Percentiles rank a stretch among this genome's conserved stretches.
Evolutionary conservation across 805 yeast genomes (phyloP).

Genomic region (Candida golubevii): DNA sequence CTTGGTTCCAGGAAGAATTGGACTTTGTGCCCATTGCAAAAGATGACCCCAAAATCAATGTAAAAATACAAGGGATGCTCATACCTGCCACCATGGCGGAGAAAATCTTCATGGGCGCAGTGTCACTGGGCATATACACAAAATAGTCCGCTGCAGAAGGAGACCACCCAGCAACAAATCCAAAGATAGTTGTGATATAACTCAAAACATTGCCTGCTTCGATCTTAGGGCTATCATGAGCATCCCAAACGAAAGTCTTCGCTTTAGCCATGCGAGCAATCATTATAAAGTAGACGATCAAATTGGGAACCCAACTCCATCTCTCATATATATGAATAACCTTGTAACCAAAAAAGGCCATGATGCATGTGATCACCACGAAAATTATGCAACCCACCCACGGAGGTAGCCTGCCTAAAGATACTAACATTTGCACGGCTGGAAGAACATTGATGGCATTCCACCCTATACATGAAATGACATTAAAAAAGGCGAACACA

Average conservation of each 20-base stretch:
- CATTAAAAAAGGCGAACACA: constrained; percentile 25
- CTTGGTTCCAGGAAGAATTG: constrained; percentile 25
- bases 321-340: constrained; percentile 29
- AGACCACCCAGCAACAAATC: constrained; percentile 32
- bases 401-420: constrained; percentile 29
- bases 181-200: constrained; percentile 27
- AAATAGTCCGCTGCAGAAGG: constrained; percentile 33
- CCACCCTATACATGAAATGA: constrained; percentile 33
- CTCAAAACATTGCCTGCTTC: constrained; percentile 28
- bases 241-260: constrained; percentile 20
- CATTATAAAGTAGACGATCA: constrained; percentile 24
- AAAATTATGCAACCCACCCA: constrained; percentile 35
- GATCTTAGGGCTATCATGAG: constrained; percentile 6
- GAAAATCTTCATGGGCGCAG: constrained; percentile 26
- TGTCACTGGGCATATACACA: constrained; percentile 28
- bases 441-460: constrained; percentile 30
- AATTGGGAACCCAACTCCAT: constrained; percentile 32
- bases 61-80: constrained; percentile 24
- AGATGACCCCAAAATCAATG: constrained; percentile 31
- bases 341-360: constrained; percentile 32
- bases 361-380: constrained; percentile 24
- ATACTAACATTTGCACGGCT: constrained; percentile 26
- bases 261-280: constrained; percentile 27
- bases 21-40: constrained; percentile 26
- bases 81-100: constrained; percentile 26